phyloP scores from a whole-genome alignment of 768 basidiomycete species.

The Boletus tylopilopsis region DNA sequence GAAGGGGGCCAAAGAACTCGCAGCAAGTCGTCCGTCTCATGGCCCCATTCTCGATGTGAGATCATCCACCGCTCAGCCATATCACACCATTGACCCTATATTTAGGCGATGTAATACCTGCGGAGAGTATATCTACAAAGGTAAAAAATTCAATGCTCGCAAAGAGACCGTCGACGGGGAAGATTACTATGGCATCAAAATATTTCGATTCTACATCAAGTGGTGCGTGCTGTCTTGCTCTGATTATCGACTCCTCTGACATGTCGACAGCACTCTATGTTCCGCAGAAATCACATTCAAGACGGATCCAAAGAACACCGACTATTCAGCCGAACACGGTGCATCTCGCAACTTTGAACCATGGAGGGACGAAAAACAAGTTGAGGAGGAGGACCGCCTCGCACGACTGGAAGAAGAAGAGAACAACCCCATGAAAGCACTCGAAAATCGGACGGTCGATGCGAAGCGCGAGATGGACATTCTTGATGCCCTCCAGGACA shows the following conservation, averaged over 20 bases:
- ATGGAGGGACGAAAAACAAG: slow-evolving; percentile 81
- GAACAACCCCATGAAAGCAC: slow-evolving; percentile 94
- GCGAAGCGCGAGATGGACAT: slow-evolving; percentile 99
- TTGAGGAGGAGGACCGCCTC: slow-evolving; percentile 79
- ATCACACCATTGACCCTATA: slow-evolving; percentile 9
- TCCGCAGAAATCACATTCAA: slow-evolving; percentile 99
- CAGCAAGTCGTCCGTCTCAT: slow-evolving; percentile 98
- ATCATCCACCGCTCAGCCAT: background rate
- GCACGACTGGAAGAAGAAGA: slow-evolving; percentile 88
- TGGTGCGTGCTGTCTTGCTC: slow-evolving; percentile 47
- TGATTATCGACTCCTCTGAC: slow-evolving; percentile 13
- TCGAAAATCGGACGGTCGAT: slow-evolving; percentile 90
- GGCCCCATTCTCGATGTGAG: slow-evolving; percentile 98
- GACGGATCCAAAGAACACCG: slow-evolving; percentile 97
- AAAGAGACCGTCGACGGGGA: slow-evolving; percentile 98
- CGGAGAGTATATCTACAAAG: slow-evolving; percentile 98
- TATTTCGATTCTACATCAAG: slow-evolving; percentile 90
- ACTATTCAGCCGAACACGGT: slow-evolving; percentile 91
- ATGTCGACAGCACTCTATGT: slow-evolving; percentile 70
- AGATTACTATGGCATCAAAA: slow-evolving; percentile 98
- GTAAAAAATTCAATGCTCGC: slow-evolving; percentile 99
- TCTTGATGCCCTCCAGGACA: slow-evolving; percentile 92
- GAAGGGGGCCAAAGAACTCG: slow-evolving; percentile 87
- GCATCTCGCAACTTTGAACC: slow-evolving; percentile 98
- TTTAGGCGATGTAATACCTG: slow-evolving; percentile 88